A percentile compares a stretch with the other conserved stretches of the same genome.
Conservation (phyloP, 2,329 filamentous ascomycete genomes). For the Fusarium domesticum region DNA sequence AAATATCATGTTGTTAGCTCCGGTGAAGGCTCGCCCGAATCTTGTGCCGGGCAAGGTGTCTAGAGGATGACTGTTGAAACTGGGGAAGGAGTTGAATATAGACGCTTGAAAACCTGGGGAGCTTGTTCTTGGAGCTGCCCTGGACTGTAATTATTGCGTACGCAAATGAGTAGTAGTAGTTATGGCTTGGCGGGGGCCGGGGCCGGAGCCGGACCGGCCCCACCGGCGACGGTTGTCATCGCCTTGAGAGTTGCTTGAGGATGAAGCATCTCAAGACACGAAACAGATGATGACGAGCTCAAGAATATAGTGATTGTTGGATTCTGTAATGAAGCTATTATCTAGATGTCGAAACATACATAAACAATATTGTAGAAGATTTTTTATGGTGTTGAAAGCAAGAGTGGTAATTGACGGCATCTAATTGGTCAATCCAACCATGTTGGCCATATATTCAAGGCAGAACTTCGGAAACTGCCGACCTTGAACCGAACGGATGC, state of each 20-base stretch:
- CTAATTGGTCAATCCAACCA: slow-evolving; percentile 18
- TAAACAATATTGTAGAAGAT: not conserved
- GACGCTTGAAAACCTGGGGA: not conserved
- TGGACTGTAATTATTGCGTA: not conserved
- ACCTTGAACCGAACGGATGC: slow-evolving; percentile 29
- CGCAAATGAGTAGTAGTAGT: slow-evolving; percentile 1
- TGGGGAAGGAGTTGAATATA: not conserved
- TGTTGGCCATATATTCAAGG: slow-evolving; percentile 29
- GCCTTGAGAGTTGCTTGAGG: not conserved
- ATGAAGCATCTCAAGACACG: not conserved
- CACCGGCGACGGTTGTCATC: slow-evolving; percentile 8
- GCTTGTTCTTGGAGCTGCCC: not conserved
- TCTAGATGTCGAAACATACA: not conserved
- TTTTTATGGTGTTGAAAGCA: not conserved
- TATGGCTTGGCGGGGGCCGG: slow-evolving; percentile 8
- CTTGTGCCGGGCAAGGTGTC: not conserved
- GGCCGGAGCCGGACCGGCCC: slow-evolving; percentile 9
- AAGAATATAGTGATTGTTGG: accelerated
- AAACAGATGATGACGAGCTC: not conserved
- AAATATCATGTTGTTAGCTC: not conserved
- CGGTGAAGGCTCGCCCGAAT: not conserved
- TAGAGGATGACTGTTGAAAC: not conserved
- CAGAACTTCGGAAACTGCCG: slow-evolving; percentile 23
- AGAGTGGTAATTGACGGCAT: slow-evolving; percentile 26
- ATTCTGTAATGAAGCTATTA: not conserved